Evolutionary conservation across 352 stramenopile genomes (phyloP), one percentile per base, ranked within the genome.

Genomic region (Globisporangium acanthophoron): DNA sequence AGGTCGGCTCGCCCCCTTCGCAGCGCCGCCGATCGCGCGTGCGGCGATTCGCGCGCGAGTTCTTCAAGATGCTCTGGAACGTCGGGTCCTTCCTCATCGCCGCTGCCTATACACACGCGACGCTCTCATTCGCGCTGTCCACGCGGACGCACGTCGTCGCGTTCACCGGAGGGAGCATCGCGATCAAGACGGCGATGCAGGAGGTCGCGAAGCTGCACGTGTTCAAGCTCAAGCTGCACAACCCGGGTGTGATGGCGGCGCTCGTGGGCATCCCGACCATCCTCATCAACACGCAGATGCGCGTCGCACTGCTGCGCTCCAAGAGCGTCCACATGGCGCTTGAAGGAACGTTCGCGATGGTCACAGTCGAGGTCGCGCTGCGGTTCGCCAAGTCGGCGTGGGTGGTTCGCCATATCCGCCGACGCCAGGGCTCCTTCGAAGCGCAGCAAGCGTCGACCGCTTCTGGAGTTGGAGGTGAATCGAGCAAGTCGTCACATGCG

Each of bases 221-320:
- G 9, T 54, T 78, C n/a, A 67, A 66, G 16, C 66, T 66, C 31
- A 51, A 60, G 6, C 63, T 73, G 2, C 48, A 70, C 5, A 70
- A 70, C 44, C 65, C 62, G 11, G 67, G 70, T n/a, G 65, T 67
- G 24, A 75, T 77, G 69, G 68, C 64, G 18, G 63, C 68, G 9
- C 41, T 66, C 2, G 67, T 81, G 3, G 70, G 45, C 7, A 39
- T 79, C 5, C 70, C 73, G 3, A 79, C 70, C 2, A 66, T 78
- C 5, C 43, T 81, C 37, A 77, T 79, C 43, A 61, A 81, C 61
- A 77, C 70, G 7, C 70, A 81, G 54, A 50, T 72, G 15, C 65
- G 67, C 51, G 68, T 81, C 9, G 51, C 67, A 7, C 31, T 81
- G 48, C 52, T 74, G 13, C 65, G 67, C 5, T 62, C 60, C 20